Evolutionary conservation across 2,329 filamentous ascomycete species (phyloP).

Genomic region (Cladophialophora chaetospira): DNA sequence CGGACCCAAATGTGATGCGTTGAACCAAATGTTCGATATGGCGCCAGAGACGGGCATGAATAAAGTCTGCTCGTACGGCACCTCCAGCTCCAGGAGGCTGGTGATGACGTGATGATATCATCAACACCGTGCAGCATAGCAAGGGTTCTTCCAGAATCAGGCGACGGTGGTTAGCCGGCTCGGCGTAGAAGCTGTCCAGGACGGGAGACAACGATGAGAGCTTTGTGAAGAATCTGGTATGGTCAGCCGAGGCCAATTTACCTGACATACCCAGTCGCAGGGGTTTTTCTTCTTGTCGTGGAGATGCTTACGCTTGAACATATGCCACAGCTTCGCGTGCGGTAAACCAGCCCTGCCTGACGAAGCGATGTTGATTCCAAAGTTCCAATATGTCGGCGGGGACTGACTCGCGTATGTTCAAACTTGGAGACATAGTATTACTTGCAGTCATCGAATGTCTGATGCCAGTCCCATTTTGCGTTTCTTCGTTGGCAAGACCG

Average conservation of each 20-base stretch:
- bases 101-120: slow-evolving; percentile 58
- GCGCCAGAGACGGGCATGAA: slow-evolving; percentile 58
- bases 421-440: too few species aligned
- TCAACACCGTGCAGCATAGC: slow-evolving; percentile 56
- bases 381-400: too few species aligned
- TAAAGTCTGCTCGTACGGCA: slow-evolving; percentile 54
- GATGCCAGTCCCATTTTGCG: too few species aligned
- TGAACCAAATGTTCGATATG: slow-evolving; percentile 57
- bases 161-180: slow-evolving; percentile 51
- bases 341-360: slow-evolving; percentile 59
- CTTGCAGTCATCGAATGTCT: too few species aligned
- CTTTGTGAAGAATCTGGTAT: slow-evolving; percentile 52
- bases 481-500: too few species aligned
- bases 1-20: slow-evolving; percentile 57
- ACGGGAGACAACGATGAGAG: slow-evolving; percentile 55
- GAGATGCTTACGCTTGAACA: slow-evolving; percentile 51
- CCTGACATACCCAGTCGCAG: slow-evolving; percentile 15
- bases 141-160: slow-evolving; percentile 56
- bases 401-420: too few species aligned
- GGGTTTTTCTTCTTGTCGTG: too few species aligned
- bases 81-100: slow-evolving; percentile 46
- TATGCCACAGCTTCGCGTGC: slow-evolving; percentile 57
- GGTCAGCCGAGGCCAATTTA: slow-evolving; percentile 26
- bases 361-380: too few species aligned
- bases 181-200: slow-evolving; percentile 52